Base-by-base conservation (phyloP, 73 alveolate genomes). In the Blepharisma stoltei region DNA sequence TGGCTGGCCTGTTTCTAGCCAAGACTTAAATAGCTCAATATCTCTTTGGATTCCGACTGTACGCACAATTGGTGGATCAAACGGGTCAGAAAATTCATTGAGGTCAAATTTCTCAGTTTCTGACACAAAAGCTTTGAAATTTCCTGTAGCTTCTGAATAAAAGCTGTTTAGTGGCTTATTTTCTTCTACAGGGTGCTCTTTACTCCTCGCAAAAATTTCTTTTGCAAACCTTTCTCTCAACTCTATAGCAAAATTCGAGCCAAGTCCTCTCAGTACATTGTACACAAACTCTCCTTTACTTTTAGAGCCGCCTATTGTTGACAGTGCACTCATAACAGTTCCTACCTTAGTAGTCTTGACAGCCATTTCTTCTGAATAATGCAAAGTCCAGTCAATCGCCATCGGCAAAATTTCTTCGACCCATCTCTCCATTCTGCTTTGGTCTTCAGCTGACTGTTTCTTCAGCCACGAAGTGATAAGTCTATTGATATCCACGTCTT, bases 291-390 rank as follows among this genome's bases (percentile, higher is more conserved):
- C 92, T 18, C 91, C 93, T 85, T 94, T 94, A 4, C 25, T 78
- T 21, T 89, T 92, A 18, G 83, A 89, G 53, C 88, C 86, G 67
- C 83, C 83, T 78, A 96, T 84, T 71, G 82, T 89, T n/a, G 92
- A 70, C 54, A 96, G 92, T 46, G 95, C 98, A 77, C 91, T 94
- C 70, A 86, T 82, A 43, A 94, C 98, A 81, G 93, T 88, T 37
- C 99, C 99, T 79, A 92, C 92, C 81, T 95, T 94, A 18, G 99
- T 96, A 48, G 99, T 96, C 80, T 92, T 95, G 6, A 94, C 92
- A 47, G 93, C 95, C 73, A 95, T 53, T 54, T 60, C 77, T 7
- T 87, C 92, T 47, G 73, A 67, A 43, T 78, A 55, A n/a, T 53
- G 54, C 9, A 84, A 82, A 6, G 77, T 69, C 83, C 83, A 85